Evolutionary conservation across 441 rosid species (phyloP).

Genomic region (Syzygium syzygioides): DNA sequence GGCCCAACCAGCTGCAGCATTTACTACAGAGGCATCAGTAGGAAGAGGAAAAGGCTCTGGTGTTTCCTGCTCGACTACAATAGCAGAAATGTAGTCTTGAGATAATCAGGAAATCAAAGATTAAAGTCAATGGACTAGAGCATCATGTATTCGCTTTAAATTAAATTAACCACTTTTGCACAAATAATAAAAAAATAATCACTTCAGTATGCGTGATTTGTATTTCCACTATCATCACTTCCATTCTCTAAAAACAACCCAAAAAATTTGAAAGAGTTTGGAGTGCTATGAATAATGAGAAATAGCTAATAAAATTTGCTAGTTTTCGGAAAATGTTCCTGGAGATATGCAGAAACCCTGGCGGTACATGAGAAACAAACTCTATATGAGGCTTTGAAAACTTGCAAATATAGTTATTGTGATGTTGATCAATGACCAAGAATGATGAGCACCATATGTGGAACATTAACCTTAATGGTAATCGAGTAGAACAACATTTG

Average conservation of each 20-base stretch:
- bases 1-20: slow-evolving; percentile 99
- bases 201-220: neutral
- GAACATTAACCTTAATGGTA: neutral
- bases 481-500: neutral
- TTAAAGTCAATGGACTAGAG: slow-evolving; percentile 9
- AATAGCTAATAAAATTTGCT: neutral
- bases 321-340: neutral
- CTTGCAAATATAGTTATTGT: neutral
- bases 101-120: neutral
- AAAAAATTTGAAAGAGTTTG: neutral
- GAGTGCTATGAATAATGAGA: neutral
- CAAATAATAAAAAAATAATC: neutral
- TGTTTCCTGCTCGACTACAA: slow-evolving; percentile 50
- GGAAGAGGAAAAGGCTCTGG: slow-evolving; percentile 97
- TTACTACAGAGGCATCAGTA: slow-evolving; percentile 47
- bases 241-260: neutral
- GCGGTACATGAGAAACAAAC: neutral
- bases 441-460: neutral
- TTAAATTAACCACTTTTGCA: neutral
- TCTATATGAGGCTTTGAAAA: neutral
- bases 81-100: neutral
- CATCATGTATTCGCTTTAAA: neutral
- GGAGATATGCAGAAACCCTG: neutral
- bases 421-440: neutral
- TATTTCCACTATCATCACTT: neutral